A percentile compares a stretch with the other conserved stretches of the same genome.
Evolutionary conservation across 495 filamentous ascomycete species (phyloP).

Genomic region (Neurospora sp.): DNA sequence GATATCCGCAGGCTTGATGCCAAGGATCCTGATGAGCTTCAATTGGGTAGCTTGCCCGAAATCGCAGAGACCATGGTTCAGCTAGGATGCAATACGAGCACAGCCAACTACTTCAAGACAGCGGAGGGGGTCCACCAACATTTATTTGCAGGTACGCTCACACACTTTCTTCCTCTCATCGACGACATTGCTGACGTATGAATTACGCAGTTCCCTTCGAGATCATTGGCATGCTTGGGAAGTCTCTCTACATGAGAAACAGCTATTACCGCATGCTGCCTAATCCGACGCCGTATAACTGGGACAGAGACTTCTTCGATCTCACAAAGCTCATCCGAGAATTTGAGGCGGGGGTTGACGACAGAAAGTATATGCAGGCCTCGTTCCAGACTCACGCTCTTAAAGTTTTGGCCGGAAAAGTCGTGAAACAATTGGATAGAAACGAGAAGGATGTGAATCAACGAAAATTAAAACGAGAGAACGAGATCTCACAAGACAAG

Average conservation of each 20-base stretch:
- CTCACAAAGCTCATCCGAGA: conserved; percentile 23
- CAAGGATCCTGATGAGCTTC: conserved; percentile 23
- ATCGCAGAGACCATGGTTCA: conserved; percentile 35
- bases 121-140: conserved; percentile 22
- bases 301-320: conserved; percentile 35
- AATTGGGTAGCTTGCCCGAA: conserved; percentile 28
- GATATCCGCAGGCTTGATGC: conserved; percentile 26
- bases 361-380: no score
- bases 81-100: conserved; percentile 34
- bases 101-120: conserved; percentile 28
- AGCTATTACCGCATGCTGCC: conserved; percentile 37
- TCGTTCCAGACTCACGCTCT: no score
- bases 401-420: no score
- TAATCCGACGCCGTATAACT: conserved; percentile 37
- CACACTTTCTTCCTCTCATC: no score
- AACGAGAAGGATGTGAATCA: no score
- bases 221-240: conserved; percentile 41
- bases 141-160: conserved; percentile 37
- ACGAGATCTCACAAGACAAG: no score
- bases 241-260: conserved; percentile 30
- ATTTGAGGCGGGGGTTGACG: background rate
- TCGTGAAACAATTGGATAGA: no score
- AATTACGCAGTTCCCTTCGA: conserved; percentile 36
- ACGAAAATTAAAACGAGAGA: no score
- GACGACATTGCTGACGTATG: no score